Conservation (phyloP, 768 basidiomycete genomes). For the Trametes cubensis region DNA sequence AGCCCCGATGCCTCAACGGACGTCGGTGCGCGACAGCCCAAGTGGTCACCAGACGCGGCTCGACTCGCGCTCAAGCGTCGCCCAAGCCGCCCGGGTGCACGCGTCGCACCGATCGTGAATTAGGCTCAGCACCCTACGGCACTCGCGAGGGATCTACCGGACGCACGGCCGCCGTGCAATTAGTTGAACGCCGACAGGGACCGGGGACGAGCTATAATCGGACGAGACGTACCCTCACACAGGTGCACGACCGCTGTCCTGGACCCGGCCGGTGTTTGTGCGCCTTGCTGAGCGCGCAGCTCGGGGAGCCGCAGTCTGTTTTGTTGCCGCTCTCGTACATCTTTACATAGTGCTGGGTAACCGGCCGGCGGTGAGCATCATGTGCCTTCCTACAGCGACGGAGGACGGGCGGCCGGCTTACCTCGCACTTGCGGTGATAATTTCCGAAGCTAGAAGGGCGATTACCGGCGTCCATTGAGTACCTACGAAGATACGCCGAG, state of each 20-base stretch:
- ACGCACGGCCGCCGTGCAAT: not conserved
- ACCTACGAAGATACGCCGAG: conserved; percentile 1
- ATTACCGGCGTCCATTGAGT: not conserved
- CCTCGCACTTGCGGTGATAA: conserved; percentile 36
- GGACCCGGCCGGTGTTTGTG: conserved; percentile 28
- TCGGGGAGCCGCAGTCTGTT: conserved; percentile 32
- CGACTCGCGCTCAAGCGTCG: conserved; percentile 30
- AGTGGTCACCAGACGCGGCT: conserved; percentile 24
- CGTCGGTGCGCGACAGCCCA: too few relatives aligned
- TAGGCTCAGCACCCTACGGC: conserved; percentile 31
- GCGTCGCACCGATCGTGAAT: conserved; percentile 32
- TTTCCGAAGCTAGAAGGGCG: conserved; percentile 31
- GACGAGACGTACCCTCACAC: conserved; percentile 24
- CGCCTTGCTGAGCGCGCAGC: conserved; percentile 31
- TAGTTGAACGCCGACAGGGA: not conserved
- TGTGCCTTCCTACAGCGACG: not conserved
- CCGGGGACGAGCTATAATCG: not conserved
- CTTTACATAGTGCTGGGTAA: conserved; percentile 33
- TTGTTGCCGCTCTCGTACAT: conserved; percentile 35
- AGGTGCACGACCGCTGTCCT: conserved; percentile 28
- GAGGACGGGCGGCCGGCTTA: conserved; percentile 7
- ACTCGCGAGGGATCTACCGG: conserved; percentile 29
- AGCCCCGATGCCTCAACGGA: not conserved
- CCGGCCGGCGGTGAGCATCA: not conserved
- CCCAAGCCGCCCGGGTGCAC: conserved; percentile 32